Evolutionary conservation across 495 filamentous ascomycete genomes (phyloP), one percentile per base, ranked within the genome.

Genomic region (Barbatosphaeria neglecta): DNA sequence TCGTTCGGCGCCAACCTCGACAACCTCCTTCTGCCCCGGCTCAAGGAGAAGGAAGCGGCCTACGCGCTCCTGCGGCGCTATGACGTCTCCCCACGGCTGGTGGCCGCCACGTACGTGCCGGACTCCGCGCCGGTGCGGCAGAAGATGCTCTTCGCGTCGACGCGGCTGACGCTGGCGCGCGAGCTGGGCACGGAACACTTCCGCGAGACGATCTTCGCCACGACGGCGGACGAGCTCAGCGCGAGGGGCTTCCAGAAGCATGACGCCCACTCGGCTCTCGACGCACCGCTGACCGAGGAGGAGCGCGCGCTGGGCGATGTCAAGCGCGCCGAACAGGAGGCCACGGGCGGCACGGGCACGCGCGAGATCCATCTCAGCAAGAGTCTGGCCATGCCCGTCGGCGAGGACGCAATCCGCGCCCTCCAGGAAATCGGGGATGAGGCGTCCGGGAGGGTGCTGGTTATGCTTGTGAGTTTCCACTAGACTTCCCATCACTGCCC

Each of bases 101-200:
- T 88, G 44, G 85, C 85, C 39, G 68, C 96, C 38, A 90, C 92
- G 24, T 96, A 95, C 60, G 86, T 98, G 38, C 92, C 92, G 3
- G 86, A 88, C 59, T 65, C 83, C 45, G 90, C 92, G 5, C 84
- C 84, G 16, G 92, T 98, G 33, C 83, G 92, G 35, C 83, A 90
- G 53, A 98, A 98, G 75, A 97, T 89, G 74, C 77, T 98, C 43
- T 95, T 96, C 64, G 90, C 92, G 27, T 79, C 84, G 35, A 95
- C 92, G 16, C 78, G 89, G 33, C 71, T 90, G 45, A 90, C 88
- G 0, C 73, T 98, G 10, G 71, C 82, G 35, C 76, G 90, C 37
- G 90, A 95, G 66, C 73, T 98, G 15, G 92, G 92, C 40, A 81
- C 78, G 18, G 92, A 97, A 64, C 81, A 86, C 60, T 96, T 98